Base-by-base conservation (phyloP, 2,329 filamentous ascomycete species). In the Colletotrichum lentis region DNA sequence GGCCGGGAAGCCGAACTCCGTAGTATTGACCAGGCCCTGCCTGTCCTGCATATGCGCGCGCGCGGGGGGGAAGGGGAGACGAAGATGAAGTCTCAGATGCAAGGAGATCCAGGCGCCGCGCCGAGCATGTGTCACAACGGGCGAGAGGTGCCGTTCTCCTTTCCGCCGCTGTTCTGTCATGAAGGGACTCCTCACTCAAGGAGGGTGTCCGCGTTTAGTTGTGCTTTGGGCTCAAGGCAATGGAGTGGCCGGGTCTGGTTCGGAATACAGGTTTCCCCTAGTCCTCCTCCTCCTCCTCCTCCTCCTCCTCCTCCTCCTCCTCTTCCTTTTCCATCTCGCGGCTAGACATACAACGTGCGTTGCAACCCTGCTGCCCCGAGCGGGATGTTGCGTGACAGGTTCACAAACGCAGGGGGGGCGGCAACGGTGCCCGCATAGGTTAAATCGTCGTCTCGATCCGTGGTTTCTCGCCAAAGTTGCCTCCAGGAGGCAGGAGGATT, bases 71-170 rank as follows among this genome's bases (percentile, higher is more conserved):
- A n/a, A n/a, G n/a, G n/a, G n/a, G n/a, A n/a, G n/a, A n/a, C 27
- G 5, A 27, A 5, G 18, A n/a, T 8, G 22, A 49, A 49, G 41
- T 24, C n/a, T n/a, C 43, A 27, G 18, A 37, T 16, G 53, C 24
- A 41, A 62, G 54, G 46, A 54, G 59, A 60, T 64, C 53, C 58
- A 20, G 59, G 59, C 64, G 35, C 24, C 53, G 44, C 50, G 58
- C 49, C 39, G 52, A 43, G 63, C 37, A 50, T 44, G 58, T 62
- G 50, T 56, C 64, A 58, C 20, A 52, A 63, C 8, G 46, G 59
- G 59, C 59, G 53, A 58, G 53, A 58, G 59, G n/a, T 53, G 14
- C 52, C 39, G 47, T 22, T 22, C 50, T 52, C 41, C 44, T 58
- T 56, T 59, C 58, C 35, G 52, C 58, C 41, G 39, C 24, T 31